Conservation (phyloP, 2,329 filamentous ascomycete genomes). For the Fusarium sp. region DNA sequence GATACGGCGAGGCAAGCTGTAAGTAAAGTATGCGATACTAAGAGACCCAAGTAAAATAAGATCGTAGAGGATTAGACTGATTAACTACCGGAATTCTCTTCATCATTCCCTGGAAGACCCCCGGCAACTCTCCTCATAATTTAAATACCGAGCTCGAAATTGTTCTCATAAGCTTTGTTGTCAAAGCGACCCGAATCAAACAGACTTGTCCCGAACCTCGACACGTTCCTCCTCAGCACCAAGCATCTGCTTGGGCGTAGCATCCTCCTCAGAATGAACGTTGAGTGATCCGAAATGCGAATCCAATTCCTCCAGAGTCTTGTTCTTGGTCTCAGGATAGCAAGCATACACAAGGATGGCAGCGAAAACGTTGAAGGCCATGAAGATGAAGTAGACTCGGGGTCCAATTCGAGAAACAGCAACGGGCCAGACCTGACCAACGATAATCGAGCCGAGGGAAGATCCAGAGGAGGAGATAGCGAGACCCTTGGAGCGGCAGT, state of each 20-base stretch:
- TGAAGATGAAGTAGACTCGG: conserved; percentile 20
- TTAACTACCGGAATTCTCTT: too few relatives aligned
- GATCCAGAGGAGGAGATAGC: conserved; percentile 19
- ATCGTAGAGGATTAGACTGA: too few relatives aligned
- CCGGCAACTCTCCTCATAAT: too few relatives aligned
- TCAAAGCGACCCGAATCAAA: not conserved
- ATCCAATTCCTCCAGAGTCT: conserved; percentile 20
- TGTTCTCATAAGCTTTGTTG: not conserved
- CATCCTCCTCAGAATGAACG: conserved; percentile 20
- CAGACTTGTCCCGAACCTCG: not conserved
- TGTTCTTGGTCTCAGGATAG: conserved; percentile 21
- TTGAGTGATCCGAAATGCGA: conserved; percentile 24
- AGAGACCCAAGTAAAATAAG: too few relatives aligned
- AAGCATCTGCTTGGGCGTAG: conserved; percentile 26
- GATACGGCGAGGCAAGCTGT: too few relatives aligned
- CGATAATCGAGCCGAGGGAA: conserved; percentile 18
- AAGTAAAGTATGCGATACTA: too few relatives aligned
- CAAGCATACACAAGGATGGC: conserved; percentile 19
- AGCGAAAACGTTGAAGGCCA: conserved; percentile 18
- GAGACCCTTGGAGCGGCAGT: conserved; percentile 22
- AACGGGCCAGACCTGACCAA: conserved; percentile 21
- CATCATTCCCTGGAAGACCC: too few relatives aligned
- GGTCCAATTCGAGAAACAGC: conserved; percentile 10
- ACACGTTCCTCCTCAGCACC: conserved; percentile 6
- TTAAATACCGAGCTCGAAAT: not conserved